Conservation (phyloP, 192 early-diverging fungal genomes). For the Coemansia erecta region DNA sequence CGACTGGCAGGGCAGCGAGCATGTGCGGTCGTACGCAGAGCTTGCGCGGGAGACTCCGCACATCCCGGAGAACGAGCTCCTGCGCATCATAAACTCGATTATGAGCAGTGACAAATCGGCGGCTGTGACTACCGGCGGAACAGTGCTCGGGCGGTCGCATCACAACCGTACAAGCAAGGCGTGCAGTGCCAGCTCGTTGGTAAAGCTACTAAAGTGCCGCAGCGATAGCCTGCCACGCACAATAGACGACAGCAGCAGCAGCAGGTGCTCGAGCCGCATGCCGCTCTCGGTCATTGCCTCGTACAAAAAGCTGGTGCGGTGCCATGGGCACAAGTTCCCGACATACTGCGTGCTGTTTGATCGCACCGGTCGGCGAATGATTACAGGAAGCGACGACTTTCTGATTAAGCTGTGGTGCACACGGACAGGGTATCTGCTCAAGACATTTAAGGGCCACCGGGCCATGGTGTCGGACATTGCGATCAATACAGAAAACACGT, state of each 20-base stretch:
- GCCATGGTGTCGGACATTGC: conserved; percentile 75
- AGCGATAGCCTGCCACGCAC: neutral
- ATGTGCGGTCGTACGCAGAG: conserved; percentile 56
- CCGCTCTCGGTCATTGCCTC: conserved; percentile 20
- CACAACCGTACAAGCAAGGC: neutral
- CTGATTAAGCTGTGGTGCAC: conserved; percentile 85
- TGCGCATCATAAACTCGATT: conserved; percentile 28
- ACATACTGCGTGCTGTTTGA: conserved; percentile 80
- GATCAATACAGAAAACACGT: conserved; percentile 73
- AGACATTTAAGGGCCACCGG: conserved; percentile 79
- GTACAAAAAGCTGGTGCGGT: conserved; percentile 56
- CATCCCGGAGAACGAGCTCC: conserved; percentile 23
- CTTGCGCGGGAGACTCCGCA: conserved; percentile 53
- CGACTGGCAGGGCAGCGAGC: conserved; percentile 67
- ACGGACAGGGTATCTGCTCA: conserved; percentile 70
- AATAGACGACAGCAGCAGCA: neutral
- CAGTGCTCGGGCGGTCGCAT: conserved; percentile 32
- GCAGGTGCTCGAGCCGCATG: conserved; percentile 9
- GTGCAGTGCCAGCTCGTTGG: neutral
- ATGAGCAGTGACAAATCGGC: conserved; percentile 19
- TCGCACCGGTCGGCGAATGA: conserved; percentile 64
- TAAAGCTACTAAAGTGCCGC: neutral
- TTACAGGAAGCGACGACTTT: conserved; percentile 87
- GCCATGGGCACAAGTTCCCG: conserved; percentile 72
- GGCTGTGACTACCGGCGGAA: conserved; percentile 34